phyloP scores from a whole-genome alignment of 371 early-diverging fungal species.

The Funneliformis caledonium region DNA sequence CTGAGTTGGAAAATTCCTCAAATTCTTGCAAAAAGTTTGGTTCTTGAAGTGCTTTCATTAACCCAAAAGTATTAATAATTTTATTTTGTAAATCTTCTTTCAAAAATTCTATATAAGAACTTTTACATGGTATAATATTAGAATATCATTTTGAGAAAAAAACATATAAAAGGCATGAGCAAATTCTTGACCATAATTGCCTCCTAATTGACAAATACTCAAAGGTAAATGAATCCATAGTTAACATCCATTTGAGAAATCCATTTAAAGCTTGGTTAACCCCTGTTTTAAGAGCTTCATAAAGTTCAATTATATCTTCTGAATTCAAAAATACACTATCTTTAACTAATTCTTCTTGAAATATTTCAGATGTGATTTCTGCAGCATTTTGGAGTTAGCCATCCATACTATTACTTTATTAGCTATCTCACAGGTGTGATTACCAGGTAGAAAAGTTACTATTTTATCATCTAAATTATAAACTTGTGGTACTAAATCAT shows the following conservation, averaged over 20 bases:
- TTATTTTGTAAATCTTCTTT: too few species aligned
- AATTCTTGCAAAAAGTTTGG: slow-evolving; percentile 4
- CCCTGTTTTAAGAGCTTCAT: neutral
- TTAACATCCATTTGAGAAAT: slow-evolving; percentile 17
- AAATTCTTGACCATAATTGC: neutral
- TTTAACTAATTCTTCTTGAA: too few species aligned
- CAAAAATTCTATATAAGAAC: too few species aligned
- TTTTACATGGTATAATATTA: too few species aligned
- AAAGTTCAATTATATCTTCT: too few species aligned
- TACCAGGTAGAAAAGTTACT: neutral
- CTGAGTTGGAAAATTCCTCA: neutral
- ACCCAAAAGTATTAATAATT: neutral
- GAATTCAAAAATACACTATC: too few species aligned
- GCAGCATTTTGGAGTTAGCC: too few species aligned
- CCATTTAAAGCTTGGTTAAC: neutral
- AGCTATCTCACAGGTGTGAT: slow-evolving; percentile 12
- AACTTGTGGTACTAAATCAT: neutral
- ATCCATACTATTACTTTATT: slow-evolving; percentile 6
- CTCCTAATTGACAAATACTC: slow-evolving; percentile 21
- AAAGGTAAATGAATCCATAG: slow-evolving; percentile 20
- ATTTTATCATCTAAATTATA: neutral
- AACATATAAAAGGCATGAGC: too few species aligned
- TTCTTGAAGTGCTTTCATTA: slow-evolving; percentile 6
- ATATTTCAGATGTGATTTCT: too few species aligned
- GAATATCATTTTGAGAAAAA: neutral